These are phyloP conservation scores for Quercus tomentella DNA, from an alignment of 331 rosid genomes.

Conservation along the genomic window DNA sequence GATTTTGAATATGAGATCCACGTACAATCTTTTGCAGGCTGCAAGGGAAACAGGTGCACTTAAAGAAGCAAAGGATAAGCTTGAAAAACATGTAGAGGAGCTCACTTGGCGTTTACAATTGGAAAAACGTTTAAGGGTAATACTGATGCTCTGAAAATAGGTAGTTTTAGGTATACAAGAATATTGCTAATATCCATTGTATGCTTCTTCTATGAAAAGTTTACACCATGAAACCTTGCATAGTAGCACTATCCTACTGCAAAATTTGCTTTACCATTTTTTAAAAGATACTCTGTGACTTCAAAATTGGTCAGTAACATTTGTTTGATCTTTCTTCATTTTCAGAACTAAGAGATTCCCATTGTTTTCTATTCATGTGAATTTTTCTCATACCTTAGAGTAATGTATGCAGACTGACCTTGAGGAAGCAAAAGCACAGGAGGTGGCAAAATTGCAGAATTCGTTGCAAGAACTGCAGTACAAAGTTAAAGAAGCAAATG, in stretches of 20 bases:
- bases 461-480: conserved; percentile 60
- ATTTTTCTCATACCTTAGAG: conserved; percentile 15
- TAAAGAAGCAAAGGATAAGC: conserved; percentile 80
- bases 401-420: conserved; percentile 63
- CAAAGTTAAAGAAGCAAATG: conserved; percentile 65
- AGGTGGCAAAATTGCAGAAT: conserved; percentile 68
- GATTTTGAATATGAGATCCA: conserved; percentile 13
- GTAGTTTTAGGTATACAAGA: conserved; percentile 9
- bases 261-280: background rate
- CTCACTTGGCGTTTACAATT: conserved; percentile 87
- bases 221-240: background rate
- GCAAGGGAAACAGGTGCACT: conserved; percentile 92
- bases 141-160: conserved; percentile 15
- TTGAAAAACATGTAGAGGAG: conserved; percentile 81
- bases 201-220: background rate
- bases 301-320: background rate
- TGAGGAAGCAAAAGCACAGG: conserved; percentile 82
- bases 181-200: conserved; percentile 1
- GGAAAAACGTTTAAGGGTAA: conserved; percentile 84
- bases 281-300: background rate
- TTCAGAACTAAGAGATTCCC: background rate
- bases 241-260: background rate
- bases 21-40: conserved; percentile 47
- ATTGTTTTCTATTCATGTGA: background rate
- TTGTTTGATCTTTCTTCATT: background rate